Percentiles rank a stretch among this genome's conserved stretches.
phyloP scores from a whole-genome alignment of 73 alveolate genomes.

The Uronychia binucleata region DNA sequence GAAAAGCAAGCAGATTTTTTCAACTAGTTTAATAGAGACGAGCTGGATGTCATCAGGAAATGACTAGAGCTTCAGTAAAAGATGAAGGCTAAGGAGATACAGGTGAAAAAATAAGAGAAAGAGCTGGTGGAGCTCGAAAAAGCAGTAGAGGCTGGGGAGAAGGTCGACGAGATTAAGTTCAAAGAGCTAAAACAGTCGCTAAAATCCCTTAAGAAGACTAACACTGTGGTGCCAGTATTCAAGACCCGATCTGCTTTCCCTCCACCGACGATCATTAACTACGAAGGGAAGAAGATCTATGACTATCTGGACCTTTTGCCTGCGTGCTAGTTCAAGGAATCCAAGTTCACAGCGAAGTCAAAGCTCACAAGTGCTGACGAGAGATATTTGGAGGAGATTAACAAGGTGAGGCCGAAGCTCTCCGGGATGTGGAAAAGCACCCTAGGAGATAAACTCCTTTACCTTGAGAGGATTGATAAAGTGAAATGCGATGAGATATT shows the following conservation, averaged over 20 bases:
- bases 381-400: background rate
- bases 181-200: background rate
- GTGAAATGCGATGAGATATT: background rate
- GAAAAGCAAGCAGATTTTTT: background rate
- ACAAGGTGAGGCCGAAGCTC: background rate
- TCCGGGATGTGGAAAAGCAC: slow-evolving; percentile 29
- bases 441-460: slow-evolving; percentile 11
- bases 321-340: slow-evolving; percentile 2
- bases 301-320: slow-evolving; percentile 12
- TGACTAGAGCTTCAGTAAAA: background rate
- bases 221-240: background rate
- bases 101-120: background rate
- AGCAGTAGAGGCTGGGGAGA: background rate
- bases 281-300: slow-evolving; percentile 13
- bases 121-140: background rate
- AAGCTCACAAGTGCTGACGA: slow-evolving; percentile 5
- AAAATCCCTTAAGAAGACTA: background rate
- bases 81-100: background rate
- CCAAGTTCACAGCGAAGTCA: slow-evolving; percentile 1
- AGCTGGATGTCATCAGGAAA: background rate
- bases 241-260: background rate
- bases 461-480: slow-evolving; percentile 6
- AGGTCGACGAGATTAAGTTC: background rate
- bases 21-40: background rate
- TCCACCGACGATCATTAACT: background rate